Evolutionary conservation across 768 basidiomycete species (phyloP).

Genomic region (Rhizopogon vesiculosus): DNA sequence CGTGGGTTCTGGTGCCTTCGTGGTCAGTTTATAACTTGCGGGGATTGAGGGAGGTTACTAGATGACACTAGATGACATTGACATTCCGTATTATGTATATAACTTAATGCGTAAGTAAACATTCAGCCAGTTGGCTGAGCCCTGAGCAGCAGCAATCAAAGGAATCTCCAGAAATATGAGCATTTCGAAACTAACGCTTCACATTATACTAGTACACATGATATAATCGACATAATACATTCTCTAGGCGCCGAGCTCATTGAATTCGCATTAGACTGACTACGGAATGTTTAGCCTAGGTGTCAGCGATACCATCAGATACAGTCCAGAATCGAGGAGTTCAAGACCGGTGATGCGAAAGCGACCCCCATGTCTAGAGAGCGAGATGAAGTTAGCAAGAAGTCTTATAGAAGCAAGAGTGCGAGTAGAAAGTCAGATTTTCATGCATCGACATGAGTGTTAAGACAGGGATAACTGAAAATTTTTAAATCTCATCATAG

Average conservation of each 20-base stretch:
- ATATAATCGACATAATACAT: neutral
- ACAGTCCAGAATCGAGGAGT: too few species aligned
- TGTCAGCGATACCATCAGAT: too few species aligned
- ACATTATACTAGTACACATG: neutral
- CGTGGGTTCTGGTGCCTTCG: constrained; percentile 20
- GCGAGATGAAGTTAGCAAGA: neutral
- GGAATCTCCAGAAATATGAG: too few species aligned
- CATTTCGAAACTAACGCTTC: neutral
- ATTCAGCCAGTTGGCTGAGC: too few species aligned
- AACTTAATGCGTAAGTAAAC: neutral
- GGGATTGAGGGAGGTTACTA: neutral
- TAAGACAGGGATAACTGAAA: constrained; percentile 30
- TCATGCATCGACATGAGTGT: constrained; percentile 19
- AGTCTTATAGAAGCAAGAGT: neutral
- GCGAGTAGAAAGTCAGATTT: constrained; percentile 4
- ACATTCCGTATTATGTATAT: neutral
- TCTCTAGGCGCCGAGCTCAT: neutral
- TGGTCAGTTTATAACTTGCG: neutral
- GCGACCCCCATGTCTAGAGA: neutral
- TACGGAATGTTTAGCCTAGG: neutral
- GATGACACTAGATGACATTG: neutral
- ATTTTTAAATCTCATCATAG: constrained; percentile 15
- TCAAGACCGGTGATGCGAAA: neutral
- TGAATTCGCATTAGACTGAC: neutral
- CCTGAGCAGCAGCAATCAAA: too few species aligned